Base-by-base conservation (phyloP, 306 rosid genomes). In the Argentina anserina region DNA sequence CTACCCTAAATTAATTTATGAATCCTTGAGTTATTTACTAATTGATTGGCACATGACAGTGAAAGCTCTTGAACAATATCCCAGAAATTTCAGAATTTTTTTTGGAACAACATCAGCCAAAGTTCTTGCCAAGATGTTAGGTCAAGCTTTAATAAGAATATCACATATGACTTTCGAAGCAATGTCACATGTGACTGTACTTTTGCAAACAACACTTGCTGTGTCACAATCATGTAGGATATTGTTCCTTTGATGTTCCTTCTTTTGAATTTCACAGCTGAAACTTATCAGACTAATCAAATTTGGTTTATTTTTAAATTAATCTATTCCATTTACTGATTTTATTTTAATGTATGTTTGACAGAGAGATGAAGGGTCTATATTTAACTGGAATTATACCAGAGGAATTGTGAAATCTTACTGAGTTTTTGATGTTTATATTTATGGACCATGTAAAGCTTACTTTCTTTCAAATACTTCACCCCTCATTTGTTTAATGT, bases 341-440 rank as follows among this genome's bases (percentile, higher is more conserved):
- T 70, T 70, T 1, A 41, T n/a, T 31, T 0, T 36, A 18, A 25
- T 66, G 7, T 13, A 67, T 60, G 26, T 52, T 28, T 58, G 69
- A 67, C 71, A 67, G 92, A 12, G 67, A 28, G 60, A 73, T 87
- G 80, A 91, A 81, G 85, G 82, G 90, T 65, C 80, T 72, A 63
- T 84, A 79, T 65, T 7, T 91, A 70, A 20, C 72, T 2, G 97
- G 96, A 78, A 61, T 26, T 65, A 28, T 91, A 60, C 96, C 89
- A 0, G 71, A 28, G 29, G 96, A 87, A 71, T 82, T 91, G 79
- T 91, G 86, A 81, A 79, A 84, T 76, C 93, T 91, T 56, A 70
- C 87, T 45, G 63, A 33, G 59, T 28, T 17, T 7, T 68, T 45
- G 14, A 46, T 46, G 23, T 36, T 66, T 45, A 23, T 55, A 17